Base-by-base conservation (phyloP, 805 yeast species). In the Candida ascalaphidarum region DNA sequence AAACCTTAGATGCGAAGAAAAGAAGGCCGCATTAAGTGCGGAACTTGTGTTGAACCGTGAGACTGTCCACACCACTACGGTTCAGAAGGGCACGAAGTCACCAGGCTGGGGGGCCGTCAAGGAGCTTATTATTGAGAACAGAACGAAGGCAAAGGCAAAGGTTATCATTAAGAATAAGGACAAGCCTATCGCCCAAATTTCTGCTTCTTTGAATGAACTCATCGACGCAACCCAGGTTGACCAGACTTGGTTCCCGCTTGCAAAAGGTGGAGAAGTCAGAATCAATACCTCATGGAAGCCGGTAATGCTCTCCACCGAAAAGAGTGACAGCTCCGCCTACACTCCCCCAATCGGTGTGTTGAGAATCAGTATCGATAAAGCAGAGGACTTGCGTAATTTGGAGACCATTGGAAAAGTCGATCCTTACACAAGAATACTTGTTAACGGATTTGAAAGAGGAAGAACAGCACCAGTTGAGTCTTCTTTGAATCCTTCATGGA, bases 341-440 rank as follows among this genome's bases (percentile, higher is more conserved):
- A 74, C 85, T n/a, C 85, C 85, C 33, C 98, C 98, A 27, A 79
- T 89, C 49, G 98, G 99, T 50, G 89, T 81, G 19, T 68, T 88
- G 5, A 76, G 96, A 47, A 65, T 92, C 17, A 64, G 70, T 34
- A 54, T 92, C 35, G 72, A 71, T 40, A 70, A 68, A 35, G 96
- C 94, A 23, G 71, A 68, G 32, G 80, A 75, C 35, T 69, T 92
- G 46, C 71, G 81, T 34, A 89, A 92, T 55, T 67, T 88, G 55
- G 96, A 89, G 53, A 80, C 74, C 31, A 67, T 92, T 34, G 97
- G 97, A 35, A 83, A 77, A 44, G 75, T 86, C 48, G 97, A 92
- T 55, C 98, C 99, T 24, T 92, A 89, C 48, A 74, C 77, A 6
- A 75, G 94, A 45, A 62, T 89, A 11, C 57, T 84, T 46, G 69